These are phyloP conservation scores for Favolaschia claudopus DNA, from an alignment of 768 basidiomycete genomes.

Conservation along the genomic window DNA sequence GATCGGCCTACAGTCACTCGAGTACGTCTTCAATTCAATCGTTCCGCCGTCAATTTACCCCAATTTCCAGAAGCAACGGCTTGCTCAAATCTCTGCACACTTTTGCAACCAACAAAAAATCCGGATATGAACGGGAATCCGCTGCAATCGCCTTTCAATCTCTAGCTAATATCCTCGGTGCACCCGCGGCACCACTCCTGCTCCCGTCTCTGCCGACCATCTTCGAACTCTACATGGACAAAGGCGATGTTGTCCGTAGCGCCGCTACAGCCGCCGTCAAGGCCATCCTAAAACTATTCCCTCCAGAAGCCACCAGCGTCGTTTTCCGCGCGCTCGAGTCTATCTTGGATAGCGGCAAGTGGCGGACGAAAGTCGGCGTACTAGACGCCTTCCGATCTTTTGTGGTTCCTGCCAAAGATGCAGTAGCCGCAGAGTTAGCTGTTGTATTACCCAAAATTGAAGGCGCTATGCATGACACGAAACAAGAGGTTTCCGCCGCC, in stretches of 20 bases:
- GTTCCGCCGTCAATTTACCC: background rate
- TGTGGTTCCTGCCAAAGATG: slow-evolving; percentile 70
- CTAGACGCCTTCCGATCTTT: slow-evolving; percentile 85
- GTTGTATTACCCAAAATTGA: slow-evolving; percentile 87
- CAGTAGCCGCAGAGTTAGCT: slow-evolving; percentile 85
- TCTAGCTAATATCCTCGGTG: slow-evolving; percentile 72
- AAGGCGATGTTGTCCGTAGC: slow-evolving; percentile 88
- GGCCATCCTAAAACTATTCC: slow-evolving; percentile 82
- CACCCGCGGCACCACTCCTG: slow-evolving; percentile 74
- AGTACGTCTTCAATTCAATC: slow-evolving; percentile 49
- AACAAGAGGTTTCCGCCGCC: slow-evolving; percentile 89
- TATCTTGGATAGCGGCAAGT: slow-evolving; percentile 87
- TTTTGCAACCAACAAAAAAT: slow-evolving; percentile 86
- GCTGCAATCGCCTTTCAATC: slow-evolving; percentile 84
- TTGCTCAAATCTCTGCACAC: slow-evolving; percentile 69
- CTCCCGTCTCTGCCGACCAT: slow-evolving; percentile 79
- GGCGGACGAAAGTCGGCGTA: slow-evolving; percentile 94
- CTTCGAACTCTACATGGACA: slow-evolving; percentile 90
- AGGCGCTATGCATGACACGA: slow-evolving; percentile 95
- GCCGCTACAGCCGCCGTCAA: slow-evolving; percentile 86
- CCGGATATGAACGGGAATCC: slow-evolving; percentile 88
- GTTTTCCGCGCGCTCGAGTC: slow-evolving; percentile 75
- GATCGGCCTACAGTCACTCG: slow-evolving; percentile 65
- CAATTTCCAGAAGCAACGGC: slow-evolving; percentile 57
- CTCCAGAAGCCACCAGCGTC: slow-evolving; percentile 78